These are phyloP conservation scores for Clonostachys chloroleuca DNA, from an alignment of 2,329 filamentous ascomycete species.

Conservation along the genomic window DNA sequence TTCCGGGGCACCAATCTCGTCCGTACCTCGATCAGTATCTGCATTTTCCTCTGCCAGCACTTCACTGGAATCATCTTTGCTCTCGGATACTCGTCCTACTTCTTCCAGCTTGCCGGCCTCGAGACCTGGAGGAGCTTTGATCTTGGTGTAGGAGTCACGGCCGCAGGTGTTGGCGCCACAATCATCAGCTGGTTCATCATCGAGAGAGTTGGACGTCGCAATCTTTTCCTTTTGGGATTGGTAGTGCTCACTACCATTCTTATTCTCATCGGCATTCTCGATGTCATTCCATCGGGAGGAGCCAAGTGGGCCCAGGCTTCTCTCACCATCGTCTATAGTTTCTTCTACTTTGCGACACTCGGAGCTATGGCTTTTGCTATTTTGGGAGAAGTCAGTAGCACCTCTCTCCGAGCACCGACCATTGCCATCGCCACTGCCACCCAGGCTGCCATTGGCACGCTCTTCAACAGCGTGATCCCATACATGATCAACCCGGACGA, in stretches of 20 bases:
- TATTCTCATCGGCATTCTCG: constrained; percentile 36
- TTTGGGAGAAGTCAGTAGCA: constrained; percentile 30
- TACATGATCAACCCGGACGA: constrained; percentile 36
- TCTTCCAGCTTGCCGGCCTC: constrained; percentile 37
- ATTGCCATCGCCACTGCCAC: constrained; percentile 31
- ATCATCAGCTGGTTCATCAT: constrained; percentile 39
- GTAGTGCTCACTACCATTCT: constrained; percentile 41
- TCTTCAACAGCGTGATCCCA: constrained; percentile 32
- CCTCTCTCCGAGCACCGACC: constrained; percentile 27
- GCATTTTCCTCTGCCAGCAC: constrained; percentile 34
- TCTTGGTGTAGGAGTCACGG: constrained; percentile 35
- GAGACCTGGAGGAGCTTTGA: constrained; percentile 24
- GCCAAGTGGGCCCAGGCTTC: constrained; percentile 28
- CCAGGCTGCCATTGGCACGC: constrained; percentile 27
- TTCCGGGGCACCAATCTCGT: constrained; percentile 29
- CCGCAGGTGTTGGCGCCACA: constrained; percentile 38
- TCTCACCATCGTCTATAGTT: constrained; percentile 27
- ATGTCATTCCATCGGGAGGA: constrained; percentile 22
- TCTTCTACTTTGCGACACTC: constrained; percentile 35
- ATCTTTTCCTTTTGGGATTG: constrained; percentile 37
- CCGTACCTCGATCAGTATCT: constrained; percentile 28
- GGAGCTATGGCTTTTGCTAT: constrained; percentile 38
- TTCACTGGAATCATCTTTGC: constrained; percentile 20
- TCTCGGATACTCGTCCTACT: constrained; percentile 52
- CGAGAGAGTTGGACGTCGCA: constrained; percentile 35